Conservation (phyloP, 306 rosid genomes). For the Chamaecrista fasciculata region DNA sequence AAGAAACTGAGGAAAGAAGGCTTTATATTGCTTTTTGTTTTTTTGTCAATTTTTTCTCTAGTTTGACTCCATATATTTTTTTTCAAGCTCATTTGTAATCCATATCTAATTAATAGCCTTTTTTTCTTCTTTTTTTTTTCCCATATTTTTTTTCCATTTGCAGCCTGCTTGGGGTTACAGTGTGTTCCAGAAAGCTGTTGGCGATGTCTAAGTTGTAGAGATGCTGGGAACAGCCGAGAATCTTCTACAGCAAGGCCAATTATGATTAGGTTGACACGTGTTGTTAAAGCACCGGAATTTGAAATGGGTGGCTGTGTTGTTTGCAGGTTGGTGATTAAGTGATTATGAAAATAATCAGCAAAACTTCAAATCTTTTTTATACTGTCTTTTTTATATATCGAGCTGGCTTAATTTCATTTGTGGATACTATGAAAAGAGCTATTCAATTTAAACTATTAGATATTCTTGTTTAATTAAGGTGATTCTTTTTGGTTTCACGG, state of each 20-base stretch:
- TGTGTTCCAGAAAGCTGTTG: constrained; percentile 69
- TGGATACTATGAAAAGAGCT: background rate
- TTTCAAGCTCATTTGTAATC: background rate
- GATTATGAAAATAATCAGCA: background rate
- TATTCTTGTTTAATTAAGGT: background rate
- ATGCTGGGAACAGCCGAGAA: constrained; percentile 58
- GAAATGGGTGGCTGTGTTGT: constrained; percentile 97
- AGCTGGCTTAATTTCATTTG: background rate
- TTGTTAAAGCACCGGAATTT: constrained; percentile 75
- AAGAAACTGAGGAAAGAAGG: constrained; percentile 8
- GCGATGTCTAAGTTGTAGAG: constrained; percentile 83
- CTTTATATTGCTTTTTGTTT: no score
- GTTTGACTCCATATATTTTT: background rate
- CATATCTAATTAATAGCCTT: background rate
- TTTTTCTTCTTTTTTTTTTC: no score
- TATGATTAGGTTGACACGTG: constrained; percentile 80
- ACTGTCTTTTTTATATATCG: background rate
- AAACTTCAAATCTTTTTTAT: no score
- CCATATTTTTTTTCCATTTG: constrained; percentile 34
- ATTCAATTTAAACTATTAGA: background rate
- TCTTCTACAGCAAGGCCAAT: constrained; percentile 64
- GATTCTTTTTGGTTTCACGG: background rate
- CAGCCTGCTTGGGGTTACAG: constrained; percentile 83
- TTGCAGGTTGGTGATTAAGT: constrained; percentile 66
- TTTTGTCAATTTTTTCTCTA: no score